phyloP scores from a whole-genome alignment of 495 filamentous ascomycete species.

The Diplogelasinospora grovesii region DNA sequence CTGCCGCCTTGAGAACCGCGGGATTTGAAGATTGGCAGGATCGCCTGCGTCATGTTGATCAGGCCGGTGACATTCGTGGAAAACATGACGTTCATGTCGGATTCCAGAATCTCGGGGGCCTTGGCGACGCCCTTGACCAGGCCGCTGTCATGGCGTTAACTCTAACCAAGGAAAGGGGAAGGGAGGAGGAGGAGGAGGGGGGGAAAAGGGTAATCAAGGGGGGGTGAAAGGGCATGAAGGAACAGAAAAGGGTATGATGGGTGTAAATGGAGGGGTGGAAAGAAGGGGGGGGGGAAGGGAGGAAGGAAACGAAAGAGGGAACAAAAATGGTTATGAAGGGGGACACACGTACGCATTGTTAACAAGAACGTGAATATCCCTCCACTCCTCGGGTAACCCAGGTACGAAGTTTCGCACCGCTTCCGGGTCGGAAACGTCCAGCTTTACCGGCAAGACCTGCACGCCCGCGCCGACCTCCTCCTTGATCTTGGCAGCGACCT shows the following conservation, averaged over 20 bases:
- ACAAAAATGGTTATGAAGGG: neutral
- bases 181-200: no score
- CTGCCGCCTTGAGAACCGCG: slow-evolving; percentile 62
- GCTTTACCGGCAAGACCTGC: slow-evolving; percentile 68
- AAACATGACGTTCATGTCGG: slow-evolving; percentile 85
- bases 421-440: slow-evolving; percentile 79
- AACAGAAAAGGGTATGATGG: no score
- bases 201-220: no score
- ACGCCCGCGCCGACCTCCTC: slow-evolving; percentile 76
- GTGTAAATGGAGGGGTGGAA: no score
- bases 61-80: slow-evolving; percentile 88
- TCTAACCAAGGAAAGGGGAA: no score
- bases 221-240: no score
- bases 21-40: slow-evolving; percentile 78
- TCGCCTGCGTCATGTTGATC: slow-evolving; percentile 94
- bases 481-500: slow-evolving; percentile 71
- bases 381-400: slow-evolving; percentile 72
- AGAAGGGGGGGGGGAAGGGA: no score
- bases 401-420: slow-evolving; percentile 70
- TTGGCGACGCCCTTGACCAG: slow-evolving; percentile 55
- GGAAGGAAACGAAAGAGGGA: no score
- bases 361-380: slow-evolving; percentile 81
- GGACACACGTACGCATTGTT: slow-evolving; percentile 83
- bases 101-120: slow-evolving; percentile 73
- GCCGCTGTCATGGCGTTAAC: slow-evolving; percentile 12